Conservation (phyloP, 176 grass and related monocot species). For the Areca catechu region DNA sequence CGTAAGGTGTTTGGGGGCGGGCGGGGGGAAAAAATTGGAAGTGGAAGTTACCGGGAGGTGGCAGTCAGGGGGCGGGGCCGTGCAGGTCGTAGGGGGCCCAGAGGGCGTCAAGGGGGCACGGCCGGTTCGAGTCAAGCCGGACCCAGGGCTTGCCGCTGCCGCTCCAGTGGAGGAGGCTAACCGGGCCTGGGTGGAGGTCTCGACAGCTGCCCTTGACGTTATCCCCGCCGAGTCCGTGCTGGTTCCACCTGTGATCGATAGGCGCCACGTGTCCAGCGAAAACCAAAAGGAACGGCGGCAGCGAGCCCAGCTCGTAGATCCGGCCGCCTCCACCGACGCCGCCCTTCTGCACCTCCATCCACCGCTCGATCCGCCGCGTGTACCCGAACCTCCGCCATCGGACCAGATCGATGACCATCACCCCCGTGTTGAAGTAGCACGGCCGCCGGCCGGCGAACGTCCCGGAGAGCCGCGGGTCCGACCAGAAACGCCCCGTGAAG, state of each 20-base stretch:
- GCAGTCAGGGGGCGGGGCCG: constrained; percentile 8
- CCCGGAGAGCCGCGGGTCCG: not conserved
- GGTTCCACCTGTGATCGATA: constrained; percentile 12
- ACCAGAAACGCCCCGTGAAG: constrained; percentile 52
- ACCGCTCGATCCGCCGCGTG: constrained; percentile 9
- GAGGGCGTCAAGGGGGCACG: constrained; percentile 2
- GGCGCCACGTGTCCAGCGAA: not conserved
- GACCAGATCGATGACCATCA: constrained; percentile 12
- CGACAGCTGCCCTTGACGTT: constrained; percentile 10
- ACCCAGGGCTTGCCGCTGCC: constrained; percentile 13
- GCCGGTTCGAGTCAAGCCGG: not conserved
- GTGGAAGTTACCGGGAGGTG: not conserved
- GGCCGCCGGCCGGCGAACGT: constrained; percentile 5
- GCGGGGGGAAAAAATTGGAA: not conserved
- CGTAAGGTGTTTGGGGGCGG: no score
- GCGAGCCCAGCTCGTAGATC: no score
- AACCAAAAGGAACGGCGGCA: no score
- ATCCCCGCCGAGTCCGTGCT: constrained; percentile 8
- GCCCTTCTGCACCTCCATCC: constrained; percentile 9
- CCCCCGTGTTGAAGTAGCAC: constrained; percentile 11
- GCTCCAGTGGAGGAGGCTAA: constrained; percentile 12
- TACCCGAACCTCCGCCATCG: constrained; percentile 1
- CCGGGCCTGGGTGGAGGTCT: constrained; percentile 13
- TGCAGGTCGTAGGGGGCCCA: constrained; percentile 5
- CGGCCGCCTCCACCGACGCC: not conserved